phyloP scores from a whole-genome alignment of 805 yeast genomes.

The Scheffersomyces coipomensis region DNA sequence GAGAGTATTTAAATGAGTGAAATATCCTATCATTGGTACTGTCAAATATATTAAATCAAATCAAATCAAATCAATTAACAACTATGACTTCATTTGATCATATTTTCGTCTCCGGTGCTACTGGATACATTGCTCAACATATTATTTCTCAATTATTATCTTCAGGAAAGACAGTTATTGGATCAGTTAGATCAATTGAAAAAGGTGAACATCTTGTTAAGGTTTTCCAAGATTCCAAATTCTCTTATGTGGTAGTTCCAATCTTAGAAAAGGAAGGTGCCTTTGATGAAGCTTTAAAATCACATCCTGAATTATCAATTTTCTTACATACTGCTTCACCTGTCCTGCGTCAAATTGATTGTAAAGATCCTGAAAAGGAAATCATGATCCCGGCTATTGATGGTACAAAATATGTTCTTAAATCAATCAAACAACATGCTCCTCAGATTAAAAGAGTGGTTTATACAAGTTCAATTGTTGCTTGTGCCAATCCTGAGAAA shows the following conservation, averaged over 20 bases:
- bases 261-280: slow-evolving; percentile 15
- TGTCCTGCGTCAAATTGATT: slow-evolving; percentile 18
- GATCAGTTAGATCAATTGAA: slow-evolving; percentile 8
- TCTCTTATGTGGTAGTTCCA: slow-evolving; percentile 18
- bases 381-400: slow-evolving; percentile 51
- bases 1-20: no score
- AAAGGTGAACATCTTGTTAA: slow-evolving; percentile 31
- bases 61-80: no score
- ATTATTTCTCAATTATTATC: slow-evolving; percentile 38
- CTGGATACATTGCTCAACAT: slow-evolving; percentile 54
- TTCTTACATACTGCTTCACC: slow-evolving; percentile 29
- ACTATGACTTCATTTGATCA: slow-evolving; percentile 3
- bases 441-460: slow-evolving; percentile 41
- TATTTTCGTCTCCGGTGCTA: slow-evolving; percentile 51
- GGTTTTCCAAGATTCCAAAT: slow-evolving; percentile 15
- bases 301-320: slow-evolving; percentile 20
- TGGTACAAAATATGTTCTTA: slow-evolving; percentile 48
- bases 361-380: slow-evolving; percentile 35
- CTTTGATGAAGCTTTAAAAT: slow-evolving; percentile 18
- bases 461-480: slow-evolving; percentile 49
- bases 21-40: no score
- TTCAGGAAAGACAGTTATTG: slow-evolving; percentile 41
- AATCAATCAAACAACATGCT: slow-evolving; percentile 39
- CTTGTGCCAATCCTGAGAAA: slow-evolving; percentile 27
- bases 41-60: no score